Conservation (phyloP, 164 flowering plant species). For the Chimonanthus praecox region DNA sequence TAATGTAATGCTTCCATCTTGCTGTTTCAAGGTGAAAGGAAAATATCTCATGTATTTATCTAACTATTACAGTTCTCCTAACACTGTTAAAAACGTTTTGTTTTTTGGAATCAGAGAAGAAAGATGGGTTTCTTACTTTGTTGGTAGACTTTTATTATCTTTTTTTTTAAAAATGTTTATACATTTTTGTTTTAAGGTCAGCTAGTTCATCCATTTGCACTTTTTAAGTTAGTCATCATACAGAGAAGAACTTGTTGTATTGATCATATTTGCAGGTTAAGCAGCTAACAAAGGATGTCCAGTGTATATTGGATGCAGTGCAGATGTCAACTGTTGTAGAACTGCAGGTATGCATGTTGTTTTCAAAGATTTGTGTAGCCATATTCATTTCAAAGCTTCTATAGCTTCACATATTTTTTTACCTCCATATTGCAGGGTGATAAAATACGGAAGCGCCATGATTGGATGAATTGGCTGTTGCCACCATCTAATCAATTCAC, state of each 20-base stretch:
- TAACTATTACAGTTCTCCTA: background rate
- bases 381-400: background rate
- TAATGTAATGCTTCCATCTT: background rate
- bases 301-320: constrained; percentile 47
- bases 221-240: background rate
- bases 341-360: constrained; percentile 39
- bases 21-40: background rate
- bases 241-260: constrained; percentile 2
- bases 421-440: constrained; percentile 38
- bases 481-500: constrained; percentile 11
- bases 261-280: constrained; percentile 44
- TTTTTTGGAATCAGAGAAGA: background rate
- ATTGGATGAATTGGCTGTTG: constrained; percentile 50
- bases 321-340: constrained; percentile 47
- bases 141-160: background rate
- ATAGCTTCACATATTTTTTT: background rate
- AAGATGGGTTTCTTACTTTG: too few relatives aligned
- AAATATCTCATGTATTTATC: background rate
- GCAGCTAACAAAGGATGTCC: constrained; percentile 37
- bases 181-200: background rate
- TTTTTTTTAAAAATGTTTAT: background rate
- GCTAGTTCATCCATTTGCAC: too few relatives aligned
- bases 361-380: background rate
- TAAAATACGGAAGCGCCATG: constrained; percentile 48
- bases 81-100: background rate